phyloP scores from a whole-genome alignment of 2,329 filamentous ascomycete genomes.

The Aureobasidium subglaciale region DNA sequence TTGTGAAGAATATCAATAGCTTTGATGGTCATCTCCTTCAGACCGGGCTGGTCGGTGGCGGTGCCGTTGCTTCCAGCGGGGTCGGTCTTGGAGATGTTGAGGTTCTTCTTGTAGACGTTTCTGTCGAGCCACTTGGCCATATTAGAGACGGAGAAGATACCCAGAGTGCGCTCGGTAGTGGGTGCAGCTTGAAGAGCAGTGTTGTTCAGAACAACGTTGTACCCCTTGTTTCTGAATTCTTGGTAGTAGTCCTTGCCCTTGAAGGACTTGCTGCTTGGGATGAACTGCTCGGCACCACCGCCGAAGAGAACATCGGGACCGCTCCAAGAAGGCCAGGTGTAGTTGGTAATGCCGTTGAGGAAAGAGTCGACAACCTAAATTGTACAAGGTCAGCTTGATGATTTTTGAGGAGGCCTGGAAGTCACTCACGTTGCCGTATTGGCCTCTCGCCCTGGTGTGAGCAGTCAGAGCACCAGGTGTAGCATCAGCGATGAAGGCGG shows the following conservation, averaged over 20 bases:
- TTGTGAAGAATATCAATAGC: slow-evolving; percentile 70
- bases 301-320: slow-evolving; percentile 79
- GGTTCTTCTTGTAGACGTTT: slow-evolving; percentile 68
- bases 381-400: no score
- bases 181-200: slow-evolving; percentile 56
- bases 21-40: slow-evolving; percentile 87
- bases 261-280: slow-evolving; percentile 52
- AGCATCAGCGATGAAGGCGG: slow-evolving; percentile 74
- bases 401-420: no score
- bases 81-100: slow-evolving; percentile 58
- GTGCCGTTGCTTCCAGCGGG: slow-evolving; percentile 58
- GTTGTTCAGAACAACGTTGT: slow-evolving; percentile 66
- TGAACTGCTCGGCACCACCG: slow-evolving; percentile 76
- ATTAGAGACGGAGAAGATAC: slow-evolving; percentile 68
- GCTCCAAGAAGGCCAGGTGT: slow-evolving; percentile 68
- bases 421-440: slow-evolving; percentile 64
- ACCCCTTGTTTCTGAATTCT: slow-evolving; percentile 64
- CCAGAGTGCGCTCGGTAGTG: slow-evolving; percentile 58
- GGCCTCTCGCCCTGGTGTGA: slow-evolving; percentile 62
- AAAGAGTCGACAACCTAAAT: slow-evolving; percentile 74
- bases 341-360: slow-evolving; percentile 69
- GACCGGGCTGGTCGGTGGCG: slow-evolving; percentile 68
- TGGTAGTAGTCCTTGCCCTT: slow-evolving; percentile 65
- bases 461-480: slow-evolving; percentile 69
- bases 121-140: slow-evolving; percentile 82